phyloP scores from a whole-genome alignment of 768 basidiomycete genomes.

The Lactarius sp. region DNA sequence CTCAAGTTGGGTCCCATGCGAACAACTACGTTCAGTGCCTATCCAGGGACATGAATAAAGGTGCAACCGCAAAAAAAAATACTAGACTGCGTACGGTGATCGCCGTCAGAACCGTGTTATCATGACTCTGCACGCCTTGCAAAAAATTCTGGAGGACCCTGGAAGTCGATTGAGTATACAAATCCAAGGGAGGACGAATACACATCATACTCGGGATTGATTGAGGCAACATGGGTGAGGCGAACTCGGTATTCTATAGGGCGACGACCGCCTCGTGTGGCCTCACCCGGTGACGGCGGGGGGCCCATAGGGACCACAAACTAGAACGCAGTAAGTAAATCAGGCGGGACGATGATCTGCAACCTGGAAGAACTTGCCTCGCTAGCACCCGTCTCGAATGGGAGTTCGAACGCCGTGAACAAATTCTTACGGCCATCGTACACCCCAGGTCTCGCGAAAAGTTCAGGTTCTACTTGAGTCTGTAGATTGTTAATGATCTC shows the following conservation, averaged over 20 bases:
- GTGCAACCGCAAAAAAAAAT: background rate
- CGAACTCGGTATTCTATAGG: conserved; percentile 66
- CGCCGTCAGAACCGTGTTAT: conserved; percentile 62
- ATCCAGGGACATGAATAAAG: conserved; percentile 1
- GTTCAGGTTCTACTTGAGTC: conserved; percentile 46
- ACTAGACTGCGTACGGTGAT: conserved; percentile 45
- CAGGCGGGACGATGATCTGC: background rate
- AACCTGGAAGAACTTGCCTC: conserved; percentile 40
- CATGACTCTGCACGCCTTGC: conserved; percentile 57
- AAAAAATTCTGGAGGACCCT: conserved; percentile 66
- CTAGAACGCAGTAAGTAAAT: conserved; percentile 33
- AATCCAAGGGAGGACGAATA: conserved; percentile 28
- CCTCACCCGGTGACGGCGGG: conserved; percentile 25
- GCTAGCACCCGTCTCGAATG: conserved; percentile 44
- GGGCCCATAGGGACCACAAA: conserved; percentile 53
- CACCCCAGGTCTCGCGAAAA: conserved; percentile 68
- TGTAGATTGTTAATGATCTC: conserved; percentile 65
- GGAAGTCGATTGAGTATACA: background rate
- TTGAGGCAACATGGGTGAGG: conserved; percentile 62
- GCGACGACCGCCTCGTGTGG: conserved; percentile 28
- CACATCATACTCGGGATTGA: conserved; percentile 74
- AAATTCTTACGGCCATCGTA: conserved; percentile 81
- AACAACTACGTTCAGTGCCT: conserved; percentile 73
- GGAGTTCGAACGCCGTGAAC: conserved; percentile 57
- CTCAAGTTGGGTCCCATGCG: conserved; percentile 67